Base-by-base conservation (phyloP, 352 stramenopile genomes). In the Halophytophthora batemanensis region DNA sequence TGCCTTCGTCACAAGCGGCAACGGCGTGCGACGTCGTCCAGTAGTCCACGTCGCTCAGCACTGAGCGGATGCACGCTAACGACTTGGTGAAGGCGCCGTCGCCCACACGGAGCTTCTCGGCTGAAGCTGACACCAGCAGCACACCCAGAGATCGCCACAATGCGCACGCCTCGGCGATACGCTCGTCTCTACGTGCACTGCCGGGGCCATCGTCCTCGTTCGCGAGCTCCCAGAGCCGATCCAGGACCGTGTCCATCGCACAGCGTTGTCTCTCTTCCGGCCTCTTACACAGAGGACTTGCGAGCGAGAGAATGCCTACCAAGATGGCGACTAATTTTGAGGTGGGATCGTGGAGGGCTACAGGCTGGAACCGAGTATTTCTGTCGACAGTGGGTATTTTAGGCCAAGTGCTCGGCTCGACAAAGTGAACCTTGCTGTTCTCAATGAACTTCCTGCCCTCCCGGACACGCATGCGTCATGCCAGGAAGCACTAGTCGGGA, bases 131-230 rank as follows among this genome's bases (percentile, higher is more conserved):
- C 7, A 59, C 51, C 18, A 85, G 8, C 22, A 82, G 54, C 31
- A 75, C 67, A 23, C 85, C 73, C 8, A 88, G 55, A 12, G 73
- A 68, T 10, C 65, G 64, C 77, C 77, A 88, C 2, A 86, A 56
- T 45, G 71, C 68, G n/a, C 69, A 66, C 2, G 64, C 71, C 45
- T 88, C 75, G 0, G 49, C 35, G 10, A 81, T 29, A 7, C 63
- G 47, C 19, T 67, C 61, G 13, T 49, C 49, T 23, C 48, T 40
- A 6, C 40, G 56, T 10, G 36, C n/a, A 36, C 33, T 61, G 10
- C 6, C 17, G 18, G 33, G 41, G 12, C 50, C 56, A 17, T 51
- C 45, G 22, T 70, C 66, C 15, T 59, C 38, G 39, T 69, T 66
- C 29, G 57, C 66, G 10, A 82, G 54, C 42, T 73, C 57, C 50